phyloP scores from a whole-genome alignment of 257 asterid species.

The Rehmannia glutinosa region DNA sequence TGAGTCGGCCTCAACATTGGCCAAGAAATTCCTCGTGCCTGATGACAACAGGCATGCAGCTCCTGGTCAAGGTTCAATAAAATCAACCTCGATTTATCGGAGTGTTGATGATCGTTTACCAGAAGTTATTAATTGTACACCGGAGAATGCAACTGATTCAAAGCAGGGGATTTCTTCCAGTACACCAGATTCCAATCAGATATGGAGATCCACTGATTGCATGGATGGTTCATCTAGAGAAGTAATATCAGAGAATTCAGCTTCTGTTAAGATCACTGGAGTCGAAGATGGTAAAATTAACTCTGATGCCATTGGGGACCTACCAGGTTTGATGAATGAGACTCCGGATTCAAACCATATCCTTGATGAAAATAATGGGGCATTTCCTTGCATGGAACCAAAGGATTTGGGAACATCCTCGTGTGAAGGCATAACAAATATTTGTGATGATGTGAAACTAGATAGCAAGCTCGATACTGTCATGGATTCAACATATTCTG shows the following conservation, averaged over 20 bases:
- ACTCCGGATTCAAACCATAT: conserved; percentile 18
- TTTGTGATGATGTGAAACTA: conserved; percentile 25
- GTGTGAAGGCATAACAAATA: conserved; percentile 20
- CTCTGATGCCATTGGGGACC: conserved; percentile 22
- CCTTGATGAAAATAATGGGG: conserved; percentile 14
- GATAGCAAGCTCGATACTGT: conserved; percentile 23
- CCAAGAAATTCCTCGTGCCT: conserved; percentile 23
- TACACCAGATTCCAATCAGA: conserved; percentile 21
- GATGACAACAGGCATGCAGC: conserved; percentile 19
- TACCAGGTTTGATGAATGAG: conserved; percentile 11
- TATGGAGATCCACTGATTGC: conserved; percentile 17
- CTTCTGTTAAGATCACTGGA: conserved; percentile 23
- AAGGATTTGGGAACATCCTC: conserved; percentile 25
- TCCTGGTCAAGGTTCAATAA: conserved; percentile 23
- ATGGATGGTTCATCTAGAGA: conserved; percentile 28
- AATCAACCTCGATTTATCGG: conserved; percentile 16
- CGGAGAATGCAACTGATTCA: conserved; percentile 19
- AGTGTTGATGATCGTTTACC: conserved; percentile 21
- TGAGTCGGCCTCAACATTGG: conserved; percentile 24
- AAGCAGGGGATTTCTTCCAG: conserved; percentile 24
- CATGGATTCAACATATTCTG: conserved; percentile 20
- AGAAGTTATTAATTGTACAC: conserved; percentile 19
- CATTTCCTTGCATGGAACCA: conserved; percentile 13
- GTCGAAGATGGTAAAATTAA: conserved; percentile 25
- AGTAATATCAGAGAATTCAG: conserved; percentile 24